phyloP scores from a whole-genome alignment of 2,329 filamentous ascomycete genomes.

The Fusarium siculi region DNA sequence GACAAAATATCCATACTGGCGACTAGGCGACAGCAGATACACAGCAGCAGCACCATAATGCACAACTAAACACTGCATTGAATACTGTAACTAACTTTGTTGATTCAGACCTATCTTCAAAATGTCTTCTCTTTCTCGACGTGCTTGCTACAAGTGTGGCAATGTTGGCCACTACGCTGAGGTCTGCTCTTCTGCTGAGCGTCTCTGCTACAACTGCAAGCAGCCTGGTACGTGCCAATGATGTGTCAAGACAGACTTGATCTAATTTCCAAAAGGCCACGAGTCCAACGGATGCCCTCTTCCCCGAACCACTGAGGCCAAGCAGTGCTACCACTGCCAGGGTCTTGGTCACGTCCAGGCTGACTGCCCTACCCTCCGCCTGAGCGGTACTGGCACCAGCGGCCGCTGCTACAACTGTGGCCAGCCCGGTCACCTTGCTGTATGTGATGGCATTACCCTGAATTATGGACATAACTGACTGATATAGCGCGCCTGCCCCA shows the following conservation, averaged over 20 bases:
- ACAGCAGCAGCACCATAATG: neutral
- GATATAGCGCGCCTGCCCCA: constrained; percentile 81
- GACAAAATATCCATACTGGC: no score
- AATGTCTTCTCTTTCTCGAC: constrained; percentile 84
- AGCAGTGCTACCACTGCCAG: constrained; percentile 99
- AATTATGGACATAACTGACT: constrained; percentile 24
- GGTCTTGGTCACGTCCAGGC: constrained; percentile 98
- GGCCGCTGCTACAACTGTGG: constrained; percentile 98
- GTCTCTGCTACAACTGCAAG: constrained; percentile 99
- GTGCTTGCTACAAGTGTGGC: constrained; percentile 86
- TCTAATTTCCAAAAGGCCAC: constrained; percentile 66
- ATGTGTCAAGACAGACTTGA: neutral
- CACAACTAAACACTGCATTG: neutral
- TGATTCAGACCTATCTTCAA: constrained; percentile 45
- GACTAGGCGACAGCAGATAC: neutral
- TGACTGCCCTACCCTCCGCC: constrained; percentile 94
- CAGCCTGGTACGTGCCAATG: constrained; percentile 70
- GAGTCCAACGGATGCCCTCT: constrained; percentile 98
- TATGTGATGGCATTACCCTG: constrained; percentile 56
- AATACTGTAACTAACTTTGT: constrained; percentile 13
- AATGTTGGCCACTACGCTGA: constrained; percentile 85
- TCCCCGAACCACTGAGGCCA: constrained; percentile 95
- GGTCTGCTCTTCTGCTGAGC: constrained; percentile 97
- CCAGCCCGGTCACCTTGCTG: constrained; percentile 90
- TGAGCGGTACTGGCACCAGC: constrained; percentile 83